Evolutionary conservation across 2,329 filamentous ascomycete species (phyloP).

Genomic region (Pyrenochaeta sp.): DNA sequence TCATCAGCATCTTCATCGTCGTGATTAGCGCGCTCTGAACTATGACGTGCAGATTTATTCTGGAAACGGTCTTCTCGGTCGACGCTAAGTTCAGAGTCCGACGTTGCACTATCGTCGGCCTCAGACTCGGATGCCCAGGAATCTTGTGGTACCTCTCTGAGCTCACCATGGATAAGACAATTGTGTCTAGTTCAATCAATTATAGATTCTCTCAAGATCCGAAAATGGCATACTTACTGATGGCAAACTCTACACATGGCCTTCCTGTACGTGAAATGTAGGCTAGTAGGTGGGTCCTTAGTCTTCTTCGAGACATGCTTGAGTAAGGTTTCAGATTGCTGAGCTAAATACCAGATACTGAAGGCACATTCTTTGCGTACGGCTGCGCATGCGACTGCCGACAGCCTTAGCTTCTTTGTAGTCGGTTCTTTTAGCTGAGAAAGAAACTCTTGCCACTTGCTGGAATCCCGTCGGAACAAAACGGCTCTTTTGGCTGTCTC

Average conservation of each 20-base stretch:
- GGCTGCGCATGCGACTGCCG: slow-evolving; percentile 48
- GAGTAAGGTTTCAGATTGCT: slow-evolving; percentile 32
- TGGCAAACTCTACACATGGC: slow-evolving; percentile 43
- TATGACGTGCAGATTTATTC: background rate
- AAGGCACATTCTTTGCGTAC: slow-evolving; percentile 48
- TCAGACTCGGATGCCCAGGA: slow-evolving; percentile 1
- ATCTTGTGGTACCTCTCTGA: slow-evolving; percentile 38
- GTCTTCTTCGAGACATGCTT: slow-evolving; percentile 12
- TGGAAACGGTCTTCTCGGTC: slow-evolving; percentile 3
- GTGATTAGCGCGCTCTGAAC: background rate
- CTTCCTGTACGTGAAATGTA: slow-evolving; percentile 28
- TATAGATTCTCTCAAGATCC: background rate
- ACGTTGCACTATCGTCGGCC: slow-evolving; percentile 7
- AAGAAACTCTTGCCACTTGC: slow-evolving; percentile 45
- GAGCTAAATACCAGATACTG: slow-evolving; percentile 53
- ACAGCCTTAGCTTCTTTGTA: slow-evolving; percentile 33
- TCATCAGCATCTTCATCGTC: slow-evolving; percentile 1
- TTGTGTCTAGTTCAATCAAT: slow-evolving; percentile 35
- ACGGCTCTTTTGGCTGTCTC: slow-evolving; percentile 6
- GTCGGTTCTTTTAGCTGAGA: slow-evolving; percentile 36
- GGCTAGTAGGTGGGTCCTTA: slow-evolving; percentile 1
- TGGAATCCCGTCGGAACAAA: slow-evolving; percentile 34
- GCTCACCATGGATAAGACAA: slow-evolving; percentile 54
- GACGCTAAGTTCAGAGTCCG: slow-evolving; percentile 4
- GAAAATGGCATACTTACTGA: slow-evolving; percentile 28